phyloP scores from a whole-genome alignment of 306 rosid species.

The Gastrolobium villosum region DNA sequence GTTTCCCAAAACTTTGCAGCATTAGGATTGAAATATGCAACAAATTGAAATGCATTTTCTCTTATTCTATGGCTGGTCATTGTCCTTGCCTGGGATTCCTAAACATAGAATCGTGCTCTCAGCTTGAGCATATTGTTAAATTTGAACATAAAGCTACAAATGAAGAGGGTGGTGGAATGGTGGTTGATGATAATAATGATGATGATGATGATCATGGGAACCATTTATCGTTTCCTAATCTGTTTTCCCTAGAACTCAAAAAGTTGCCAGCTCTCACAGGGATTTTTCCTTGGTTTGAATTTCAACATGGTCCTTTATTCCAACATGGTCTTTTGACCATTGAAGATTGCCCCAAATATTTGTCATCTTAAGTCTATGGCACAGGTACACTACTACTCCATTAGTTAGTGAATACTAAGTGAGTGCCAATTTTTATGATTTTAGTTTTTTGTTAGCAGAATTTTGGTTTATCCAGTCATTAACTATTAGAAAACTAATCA shows the following conservation, averaged over 20 bases:
- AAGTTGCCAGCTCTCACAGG: constrained; percentile 16
- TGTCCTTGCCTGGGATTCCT: not conserved
- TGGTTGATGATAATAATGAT: not conserved
- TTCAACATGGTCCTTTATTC: too few species aligned
- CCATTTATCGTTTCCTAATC: constrained; percentile 6
- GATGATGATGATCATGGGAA: not conserved
- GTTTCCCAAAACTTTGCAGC: not conserved
- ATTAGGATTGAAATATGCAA: not conserved
- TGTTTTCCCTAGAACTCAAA: not conserved
- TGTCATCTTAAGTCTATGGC: not conserved
- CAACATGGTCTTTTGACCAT: not conserved
- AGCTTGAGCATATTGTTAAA: constrained; percentile 17
- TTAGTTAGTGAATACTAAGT: not conserved
- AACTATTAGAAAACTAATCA: not conserved
- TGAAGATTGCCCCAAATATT: constrained; percentile 16
- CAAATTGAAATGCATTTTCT: constrained; percentile 17
- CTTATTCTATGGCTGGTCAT: not conserved
- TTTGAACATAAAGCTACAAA: constrained; percentile 13
- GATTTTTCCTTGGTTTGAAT: not conserved
- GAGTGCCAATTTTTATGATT: not conserved
- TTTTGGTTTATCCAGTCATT: not conserved
- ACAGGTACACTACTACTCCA: not conserved
- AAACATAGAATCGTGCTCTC: not conserved
- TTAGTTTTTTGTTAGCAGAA: not conserved
- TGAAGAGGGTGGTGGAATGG: not conserved